These are phyloP conservation scores for Didymella lethalis DNA, from an alignment of 2,329 filamentous ascomycete species.

Conservation along the genomic window DNA sequence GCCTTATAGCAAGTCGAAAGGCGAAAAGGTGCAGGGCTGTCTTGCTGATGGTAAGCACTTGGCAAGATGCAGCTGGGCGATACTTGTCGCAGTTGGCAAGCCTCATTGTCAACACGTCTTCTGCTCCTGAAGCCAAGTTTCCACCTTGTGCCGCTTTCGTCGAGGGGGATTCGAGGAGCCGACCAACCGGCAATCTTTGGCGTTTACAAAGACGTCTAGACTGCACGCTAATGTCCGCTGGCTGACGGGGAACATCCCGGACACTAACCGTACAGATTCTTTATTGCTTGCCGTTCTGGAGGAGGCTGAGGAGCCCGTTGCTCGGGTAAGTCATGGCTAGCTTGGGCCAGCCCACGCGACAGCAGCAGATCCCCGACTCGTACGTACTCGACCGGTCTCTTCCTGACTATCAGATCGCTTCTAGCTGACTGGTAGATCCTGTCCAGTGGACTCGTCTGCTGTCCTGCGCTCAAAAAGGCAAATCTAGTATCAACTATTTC, in stretches of 20 bases:
- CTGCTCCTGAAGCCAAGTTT: neutral
- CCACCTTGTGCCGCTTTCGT: neutral
- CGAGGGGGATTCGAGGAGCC: neutral
- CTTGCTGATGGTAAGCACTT: neutral
- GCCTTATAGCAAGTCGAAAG: neutral
- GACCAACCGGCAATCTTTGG: neutral
- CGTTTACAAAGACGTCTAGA: neutral
- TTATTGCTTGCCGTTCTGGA: neutral
- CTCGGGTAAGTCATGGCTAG: neutral
- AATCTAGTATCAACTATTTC: slow-evolving; percentile 1
- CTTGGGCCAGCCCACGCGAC: neutral
- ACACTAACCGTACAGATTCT: neutral
- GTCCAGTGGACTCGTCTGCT: neutral
- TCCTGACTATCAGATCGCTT: slow-evolving; percentile 1
- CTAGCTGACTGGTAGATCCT: slow-evolving; percentile 1
- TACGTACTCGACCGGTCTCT: neutral
- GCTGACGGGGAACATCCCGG: neutral
- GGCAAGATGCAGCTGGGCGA: slow-evolving; percentile 2
- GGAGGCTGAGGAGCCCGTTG: neutral
- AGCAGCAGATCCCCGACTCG: slow-evolving; percentile 1
- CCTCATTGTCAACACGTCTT: neutral
- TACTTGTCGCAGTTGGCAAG: slow-evolving; percentile 1
- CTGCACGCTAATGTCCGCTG: neutral
- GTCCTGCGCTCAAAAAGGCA: slow-evolving; percentile 1
- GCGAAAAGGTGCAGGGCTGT: slow-evolving; percentile 3